These are phyloP conservation scores for Trebouxia sp. DNA, from an alignment of 139 green algal genomes.

Conservation along the genomic window DNA sequence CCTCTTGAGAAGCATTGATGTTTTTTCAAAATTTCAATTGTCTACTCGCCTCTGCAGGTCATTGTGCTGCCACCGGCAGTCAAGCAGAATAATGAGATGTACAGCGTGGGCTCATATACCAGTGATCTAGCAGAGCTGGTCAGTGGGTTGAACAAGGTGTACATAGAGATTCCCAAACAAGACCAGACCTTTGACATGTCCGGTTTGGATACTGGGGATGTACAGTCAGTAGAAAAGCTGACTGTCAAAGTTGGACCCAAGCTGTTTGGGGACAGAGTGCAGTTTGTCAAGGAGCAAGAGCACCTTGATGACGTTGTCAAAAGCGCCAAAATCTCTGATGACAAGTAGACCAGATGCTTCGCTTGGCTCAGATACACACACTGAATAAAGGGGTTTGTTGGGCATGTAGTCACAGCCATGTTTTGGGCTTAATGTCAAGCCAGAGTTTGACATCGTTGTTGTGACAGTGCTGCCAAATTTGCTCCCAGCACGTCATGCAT, in stretches of 20 bases:
- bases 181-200: background rate
- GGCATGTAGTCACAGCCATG: too few relatives aligned
- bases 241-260: conserved; percentile 26
- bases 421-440: too few relatives aligned
- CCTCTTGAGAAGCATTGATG: too few relatives aligned
- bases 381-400: too few relatives aligned
- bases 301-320: conserved; percentile 10
- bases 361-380: too few relatives aligned
- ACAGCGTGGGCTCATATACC: conserved; percentile 26
- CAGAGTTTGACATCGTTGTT: too few relatives aligned
- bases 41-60: conserved; percentile 29
- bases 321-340: background rate
- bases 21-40: too few relatives aligned
- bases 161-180: conserved; percentile 23
- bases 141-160: conserved; percentile 23
- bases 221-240: conserved; percentile 25
- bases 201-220: conserved; percentile 1
- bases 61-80: conserved; percentile 23
- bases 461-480: too few relatives aligned
- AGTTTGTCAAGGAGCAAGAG: conserved; percentile 20
- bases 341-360: too few relatives aligned
- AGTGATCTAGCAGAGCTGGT: conserved; percentile 35
- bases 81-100: conserved; percentile 7
- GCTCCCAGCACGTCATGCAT: too few relatives aligned
- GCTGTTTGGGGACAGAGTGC: conserved; percentile 29